A percentile compares a stretch with the other conserved stretches of the same genome.
Conservation (phyloP, 164 flowering plant genomes). For the Aristolochia californica region DNA sequence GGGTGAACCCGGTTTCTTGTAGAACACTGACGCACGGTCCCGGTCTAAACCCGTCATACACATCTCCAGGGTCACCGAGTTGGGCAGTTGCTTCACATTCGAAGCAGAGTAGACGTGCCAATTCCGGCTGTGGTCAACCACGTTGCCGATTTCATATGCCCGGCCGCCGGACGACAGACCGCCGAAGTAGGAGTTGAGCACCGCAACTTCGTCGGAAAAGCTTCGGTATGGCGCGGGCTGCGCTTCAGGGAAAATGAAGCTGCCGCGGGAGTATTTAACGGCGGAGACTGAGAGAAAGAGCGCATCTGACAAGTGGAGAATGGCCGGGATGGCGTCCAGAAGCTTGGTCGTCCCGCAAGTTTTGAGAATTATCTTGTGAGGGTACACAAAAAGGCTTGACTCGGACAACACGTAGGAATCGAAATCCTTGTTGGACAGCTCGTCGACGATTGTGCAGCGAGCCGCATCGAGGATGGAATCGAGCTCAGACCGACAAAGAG, state of each 20-base stretch:
- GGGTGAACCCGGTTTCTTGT: conserved; percentile 32
- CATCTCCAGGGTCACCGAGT: conserved; percentile 43
- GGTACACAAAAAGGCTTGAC: conserved; percentile 61
- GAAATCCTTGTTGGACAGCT: conserved; percentile 33
- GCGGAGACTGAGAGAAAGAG: conserved; percentile 37
- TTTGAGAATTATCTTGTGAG: conserved; percentile 44
- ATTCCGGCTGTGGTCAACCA: conserved; percentile 18
- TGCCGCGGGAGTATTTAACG: conserved; percentile 55
- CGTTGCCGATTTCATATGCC: conserved; percentile 46
- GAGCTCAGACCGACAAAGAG: conserved; percentile 36
- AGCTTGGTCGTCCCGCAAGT: conserved; percentile 78
- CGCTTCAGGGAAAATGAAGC: conserved; percentile 47
- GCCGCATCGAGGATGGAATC: conserved; percentile 46
- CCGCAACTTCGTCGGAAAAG: conserved; percentile 56
- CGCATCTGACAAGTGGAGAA: conserved; percentile 29
- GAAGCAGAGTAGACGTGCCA: conserved; percentile 70
- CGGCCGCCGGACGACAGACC: conserved; percentile 17
- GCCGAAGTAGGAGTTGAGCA: conserved; percentile 35
- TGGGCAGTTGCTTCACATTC: not conserved
- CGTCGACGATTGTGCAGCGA: conserved; percentile 49
- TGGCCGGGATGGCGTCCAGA: conserved; percentile 39
- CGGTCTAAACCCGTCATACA: conserved; percentile 69
- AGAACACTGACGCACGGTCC: conserved; percentile 42
- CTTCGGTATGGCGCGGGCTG: conserved; percentile 65
- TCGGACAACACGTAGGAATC: conserved; percentile 77